These are phyloP conservation scores for Xylaria sp. DNA, from an alignment of 2,329 filamentous ascomycete genomes.

Conservation along the genomic window DNA sequence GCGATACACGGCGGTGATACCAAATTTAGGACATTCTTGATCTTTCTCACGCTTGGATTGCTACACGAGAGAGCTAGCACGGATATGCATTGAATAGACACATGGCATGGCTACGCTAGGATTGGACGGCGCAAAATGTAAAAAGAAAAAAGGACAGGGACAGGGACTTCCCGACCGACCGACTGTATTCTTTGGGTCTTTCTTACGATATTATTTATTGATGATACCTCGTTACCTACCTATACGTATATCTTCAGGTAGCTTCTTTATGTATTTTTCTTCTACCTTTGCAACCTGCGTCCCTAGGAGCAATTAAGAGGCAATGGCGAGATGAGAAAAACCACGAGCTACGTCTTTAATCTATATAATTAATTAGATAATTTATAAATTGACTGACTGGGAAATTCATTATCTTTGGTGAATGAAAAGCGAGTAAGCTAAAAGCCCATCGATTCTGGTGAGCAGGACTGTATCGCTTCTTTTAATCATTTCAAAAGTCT, in stretches of 20 bases:
- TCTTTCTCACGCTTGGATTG: neutral
- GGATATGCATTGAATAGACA: slow-evolving; percentile 25
- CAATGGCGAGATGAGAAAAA: neutral
- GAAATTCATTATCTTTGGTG: neutral
- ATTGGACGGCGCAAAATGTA: neutral
- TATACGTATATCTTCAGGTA: neutral
- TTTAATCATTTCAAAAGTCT: neutral
- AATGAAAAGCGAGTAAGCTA: neutral
- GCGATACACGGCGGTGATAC: neutral
- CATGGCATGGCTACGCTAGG: neutral
- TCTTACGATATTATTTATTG: neutral
- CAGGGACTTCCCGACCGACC: neutral
- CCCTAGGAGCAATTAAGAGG: neutral
- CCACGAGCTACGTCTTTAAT: slow-evolving; percentile 23
- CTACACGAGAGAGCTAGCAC: slow-evolving; percentile 1
- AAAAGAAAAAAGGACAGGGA: neutral
- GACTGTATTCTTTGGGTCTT: neutral
- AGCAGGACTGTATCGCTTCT: neutral
- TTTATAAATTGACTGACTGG: neutral
- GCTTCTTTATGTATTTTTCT: slow-evolving; percentile 6
- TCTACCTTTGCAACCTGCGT: no score
- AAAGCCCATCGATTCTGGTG: neutral
- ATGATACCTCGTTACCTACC: slow-evolving; percentile 24
- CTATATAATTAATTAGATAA: slow-evolving; percentile 9
- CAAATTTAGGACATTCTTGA: neutral